phyloP scores from a whole-genome alignment of 2,329 filamentous ascomycete species.

The Talaromyces islandicus region DNA sequence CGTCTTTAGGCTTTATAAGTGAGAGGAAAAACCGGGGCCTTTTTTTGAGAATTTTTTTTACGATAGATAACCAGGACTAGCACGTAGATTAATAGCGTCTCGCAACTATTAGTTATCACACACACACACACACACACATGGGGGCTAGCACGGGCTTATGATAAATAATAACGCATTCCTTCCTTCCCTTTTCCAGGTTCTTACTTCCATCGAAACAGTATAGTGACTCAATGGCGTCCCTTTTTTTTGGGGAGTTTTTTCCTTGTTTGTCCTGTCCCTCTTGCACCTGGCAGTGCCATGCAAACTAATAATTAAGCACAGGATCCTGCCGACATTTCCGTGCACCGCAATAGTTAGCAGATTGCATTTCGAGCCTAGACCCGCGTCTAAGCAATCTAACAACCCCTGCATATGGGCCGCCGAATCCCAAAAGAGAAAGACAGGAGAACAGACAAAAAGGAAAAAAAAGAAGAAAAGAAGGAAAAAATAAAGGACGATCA shows the following conservation, averaged over 20 bases:
- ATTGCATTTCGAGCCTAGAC: neutral
- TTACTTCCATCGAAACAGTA: neutral
- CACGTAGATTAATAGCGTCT: neutral
- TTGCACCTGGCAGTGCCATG: neutral
- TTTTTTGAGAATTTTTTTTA: neutral
- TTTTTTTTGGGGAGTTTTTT: neutral
- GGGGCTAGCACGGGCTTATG: neutral
- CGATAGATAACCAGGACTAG: neutral
- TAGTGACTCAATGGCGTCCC: neutral
- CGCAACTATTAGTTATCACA: neutral
- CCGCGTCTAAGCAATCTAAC: neutral
- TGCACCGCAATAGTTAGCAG: neutral
- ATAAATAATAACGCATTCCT: neutral
- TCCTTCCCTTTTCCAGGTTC: neutral
- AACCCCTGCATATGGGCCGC: neutral
- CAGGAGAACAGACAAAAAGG: neutral
- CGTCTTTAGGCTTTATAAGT: no score
- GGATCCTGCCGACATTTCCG: neutral
- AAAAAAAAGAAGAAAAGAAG: neutral
- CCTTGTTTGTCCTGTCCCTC: neutral
- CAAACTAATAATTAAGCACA: neutral
- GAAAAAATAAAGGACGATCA: neutral
- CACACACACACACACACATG: neutral
- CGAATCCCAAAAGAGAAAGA: neutral
- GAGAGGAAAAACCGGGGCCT: neutral